These are phyloP conservation scores for Calonectria hongkongensis DNA, from an alignment of 2,329 filamentous ascomycete species.

Conservation along the genomic window DNA sequence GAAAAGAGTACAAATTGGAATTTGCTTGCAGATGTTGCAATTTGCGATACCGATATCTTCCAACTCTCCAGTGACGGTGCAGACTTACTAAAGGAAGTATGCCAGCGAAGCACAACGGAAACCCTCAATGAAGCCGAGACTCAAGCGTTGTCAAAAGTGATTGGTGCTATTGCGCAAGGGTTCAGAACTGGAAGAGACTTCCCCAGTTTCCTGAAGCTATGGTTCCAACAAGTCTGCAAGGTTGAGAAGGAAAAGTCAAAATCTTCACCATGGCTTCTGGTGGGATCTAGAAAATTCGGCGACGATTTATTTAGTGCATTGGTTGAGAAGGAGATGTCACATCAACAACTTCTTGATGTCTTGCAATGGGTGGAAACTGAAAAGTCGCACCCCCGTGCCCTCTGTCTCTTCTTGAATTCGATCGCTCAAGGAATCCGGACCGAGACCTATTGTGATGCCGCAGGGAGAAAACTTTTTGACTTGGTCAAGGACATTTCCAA, in stretches of 20 bases:
- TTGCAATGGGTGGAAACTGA: constrained; percentile 65
- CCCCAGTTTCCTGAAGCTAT: constrained; percentile 67
- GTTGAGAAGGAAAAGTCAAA: constrained; percentile 56
- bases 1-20: constrained; percentile 63
- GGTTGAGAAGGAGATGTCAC: constrained; percentile 66
- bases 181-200: constrained; percentile 67
- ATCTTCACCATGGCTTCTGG: constrained; percentile 59
- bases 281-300: constrained; percentile 47
- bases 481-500: constrained; percentile 57
- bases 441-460: constrained; percentile 65
- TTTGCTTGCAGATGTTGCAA: constrained; percentile 63
- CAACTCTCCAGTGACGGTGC: constrained; percentile 63
- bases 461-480: constrained; percentile 63
- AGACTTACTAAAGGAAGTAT: constrained; percentile 63
- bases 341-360: constrained; percentile 65
- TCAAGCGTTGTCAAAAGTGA: constrained; percentile 58
- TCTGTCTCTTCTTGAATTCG: constrained; percentile 65
- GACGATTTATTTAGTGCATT: constrained; percentile 48
- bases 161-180: constrained; percentile 65
- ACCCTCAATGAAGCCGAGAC: constrained; percentile 46
- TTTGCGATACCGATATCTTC: constrained; percentile 70
- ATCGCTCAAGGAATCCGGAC: constrained; percentile 64
- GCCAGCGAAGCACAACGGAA: constrained; percentile 58
- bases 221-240: constrained; percentile 65
- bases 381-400: constrained; percentile 56